A percentile compares a stretch with the other conserved stretches of the same genome.
These are phyloP conservation scores for Candida wancherniae DNA, from an alignment of 805 yeast genomes.

Conservation along the genomic window DNA sequence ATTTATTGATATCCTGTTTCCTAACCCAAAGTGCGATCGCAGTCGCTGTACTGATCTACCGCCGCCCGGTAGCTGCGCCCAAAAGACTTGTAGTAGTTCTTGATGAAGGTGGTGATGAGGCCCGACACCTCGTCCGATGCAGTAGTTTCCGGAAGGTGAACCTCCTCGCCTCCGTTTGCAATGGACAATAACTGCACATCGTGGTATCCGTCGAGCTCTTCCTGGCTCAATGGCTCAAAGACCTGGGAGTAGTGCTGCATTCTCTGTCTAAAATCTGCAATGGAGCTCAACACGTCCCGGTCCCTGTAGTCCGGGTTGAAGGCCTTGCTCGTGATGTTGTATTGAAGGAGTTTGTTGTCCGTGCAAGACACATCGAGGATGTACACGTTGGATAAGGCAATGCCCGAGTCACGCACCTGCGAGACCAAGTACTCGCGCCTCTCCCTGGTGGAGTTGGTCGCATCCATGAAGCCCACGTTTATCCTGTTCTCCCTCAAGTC, in stretches of 20 bases:
- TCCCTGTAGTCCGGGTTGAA: constrained; percentile 56
- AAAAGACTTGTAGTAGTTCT: constrained; percentile 14
- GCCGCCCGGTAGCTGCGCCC: constrained; percentile 17
- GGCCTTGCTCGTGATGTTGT: constrained; percentile 62
- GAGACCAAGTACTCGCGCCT: constrained; percentile 31
- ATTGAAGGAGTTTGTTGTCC: constrained; percentile 48
- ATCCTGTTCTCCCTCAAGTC: constrained; percentile 24
- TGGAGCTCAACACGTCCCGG: constrained; percentile 47
- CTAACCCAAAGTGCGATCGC: constrained; percentile 7
- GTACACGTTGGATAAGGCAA: constrained; percentile 36
- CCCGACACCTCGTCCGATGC: constrained; percentile 9
- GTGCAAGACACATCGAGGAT: constrained; percentile 58
- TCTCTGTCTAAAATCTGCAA: constrained; percentile 56
- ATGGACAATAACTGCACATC: constrained; percentile 11
- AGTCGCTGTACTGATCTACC: constrained; percentile 12
- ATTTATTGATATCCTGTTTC: constrained; percentile 1
- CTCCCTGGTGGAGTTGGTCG: constrained; percentile 37
- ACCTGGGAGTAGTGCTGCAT: constrained; percentile 45
- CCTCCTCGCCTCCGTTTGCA: constrained; percentile 11
- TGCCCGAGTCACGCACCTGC: constrained; percentile 16
- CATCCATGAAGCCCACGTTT: constrained; percentile 39
- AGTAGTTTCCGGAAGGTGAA: constrained; percentile 1
- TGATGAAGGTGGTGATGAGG: constrained; percentile 9
- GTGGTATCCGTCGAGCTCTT: constrained; percentile 9
- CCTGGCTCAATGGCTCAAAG: constrained; percentile 14